phyloP scores from a whole-genome alignment of 495 filamentous ascomycete species.

The Rhizodiscina lignyota region DNA sequence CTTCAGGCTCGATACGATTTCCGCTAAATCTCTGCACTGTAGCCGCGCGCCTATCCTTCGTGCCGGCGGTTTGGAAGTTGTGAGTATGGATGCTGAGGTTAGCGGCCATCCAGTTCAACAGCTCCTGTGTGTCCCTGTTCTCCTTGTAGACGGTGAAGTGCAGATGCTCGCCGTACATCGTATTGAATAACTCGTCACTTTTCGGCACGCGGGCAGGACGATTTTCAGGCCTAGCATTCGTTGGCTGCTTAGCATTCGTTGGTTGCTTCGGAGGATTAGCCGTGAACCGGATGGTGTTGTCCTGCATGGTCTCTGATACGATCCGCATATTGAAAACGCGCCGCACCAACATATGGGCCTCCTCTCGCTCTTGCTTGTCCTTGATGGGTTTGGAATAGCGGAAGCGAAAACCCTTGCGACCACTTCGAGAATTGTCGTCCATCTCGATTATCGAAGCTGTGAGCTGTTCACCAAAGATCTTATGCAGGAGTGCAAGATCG shows the following conservation, averaged over 20 bases:
- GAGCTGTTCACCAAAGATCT: constrained; percentile 19
- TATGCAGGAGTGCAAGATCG: constrained; percentile 10
- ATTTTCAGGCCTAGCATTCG: too few species aligned
- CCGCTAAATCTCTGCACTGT: constrained; percentile 75
- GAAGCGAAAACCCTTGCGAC: too few species aligned
- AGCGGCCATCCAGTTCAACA: constrained; percentile 52
- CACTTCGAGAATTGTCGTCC: too few species aligned
- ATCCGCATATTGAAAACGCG: constrained; percentile 50
- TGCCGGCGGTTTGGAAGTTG: constrained; percentile 73
- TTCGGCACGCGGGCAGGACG: too few species aligned
- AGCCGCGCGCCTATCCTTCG: constrained; percentile 81
- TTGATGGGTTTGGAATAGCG: constrained; percentile 28
- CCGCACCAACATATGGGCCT: constrained; percentile 49
- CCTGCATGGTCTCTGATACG: constrained; percentile 41
- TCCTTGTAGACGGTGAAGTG: constrained; percentile 96
- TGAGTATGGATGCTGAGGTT: constrained; percentile 49
- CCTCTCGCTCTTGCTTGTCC: constrained; percentile 43
- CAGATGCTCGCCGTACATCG: too few species aligned
- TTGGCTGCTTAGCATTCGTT: constrained; percentile 5
- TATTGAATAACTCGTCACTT: too few species aligned
- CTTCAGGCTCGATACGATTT: constrained; percentile 42
- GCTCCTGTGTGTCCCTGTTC: constrained; percentile 97
- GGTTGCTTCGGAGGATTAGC: constrained; percentile 21
- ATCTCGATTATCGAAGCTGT: too few species aligned
- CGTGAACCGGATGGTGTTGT: constrained; percentile 43